These are phyloP conservation scores for Solanum lycopersicoides DNA, from an alignment of 257 asterid species.

Conservation along the genomic window DNA sequence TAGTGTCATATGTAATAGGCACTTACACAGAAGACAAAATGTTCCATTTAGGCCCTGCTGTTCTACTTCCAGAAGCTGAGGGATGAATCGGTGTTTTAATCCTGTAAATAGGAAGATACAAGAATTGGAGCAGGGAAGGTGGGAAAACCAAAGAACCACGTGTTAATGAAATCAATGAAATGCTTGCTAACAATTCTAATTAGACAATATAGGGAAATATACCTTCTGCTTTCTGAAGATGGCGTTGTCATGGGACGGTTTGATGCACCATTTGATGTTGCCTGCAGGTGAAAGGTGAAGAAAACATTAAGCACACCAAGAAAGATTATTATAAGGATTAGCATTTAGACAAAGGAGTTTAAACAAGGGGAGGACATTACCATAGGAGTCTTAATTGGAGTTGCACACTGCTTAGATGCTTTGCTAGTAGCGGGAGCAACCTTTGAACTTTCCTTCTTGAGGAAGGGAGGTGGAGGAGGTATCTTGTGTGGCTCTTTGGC, in stretches of 20 bases:
- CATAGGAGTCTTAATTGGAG: constrained; percentile 61
- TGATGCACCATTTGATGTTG: constrained; percentile 21
- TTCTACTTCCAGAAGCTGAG: constrained; percentile 48
- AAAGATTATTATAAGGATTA: not conserved
- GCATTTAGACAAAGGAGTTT: not conserved
- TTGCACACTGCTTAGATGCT: constrained; percentile 21
- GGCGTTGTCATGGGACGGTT: constrained; percentile 38
- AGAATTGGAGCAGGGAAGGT: not conserved
- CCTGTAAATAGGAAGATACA: constrained; percentile 26
- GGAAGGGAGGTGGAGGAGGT: constrained; percentile 14
- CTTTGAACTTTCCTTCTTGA: constrained; percentile 24
- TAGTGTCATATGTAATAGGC: not conserved
- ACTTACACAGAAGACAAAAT: constrained; percentile 73
- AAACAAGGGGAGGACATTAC: not conserved
- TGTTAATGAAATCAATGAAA: not conserved
- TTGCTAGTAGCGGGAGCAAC: constrained; percentile 6
- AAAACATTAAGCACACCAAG: not conserved
- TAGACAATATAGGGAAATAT: not conserved
- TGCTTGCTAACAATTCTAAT: not conserved
- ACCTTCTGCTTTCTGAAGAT: constrained; percentile 47
- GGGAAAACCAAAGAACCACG: not conserved
- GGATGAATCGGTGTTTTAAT: constrained; percentile 33
- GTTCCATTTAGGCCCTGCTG: constrained; percentile 63
- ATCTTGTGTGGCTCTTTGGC: constrained; percentile 30
- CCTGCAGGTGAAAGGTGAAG: constrained; percentile 23